Evolutionary conservation across 2,329 filamentous ascomycete species (phyloP), one percentile per base, ranked within the genome.

Genomic region (Atkinsonella texensis): DNA sequence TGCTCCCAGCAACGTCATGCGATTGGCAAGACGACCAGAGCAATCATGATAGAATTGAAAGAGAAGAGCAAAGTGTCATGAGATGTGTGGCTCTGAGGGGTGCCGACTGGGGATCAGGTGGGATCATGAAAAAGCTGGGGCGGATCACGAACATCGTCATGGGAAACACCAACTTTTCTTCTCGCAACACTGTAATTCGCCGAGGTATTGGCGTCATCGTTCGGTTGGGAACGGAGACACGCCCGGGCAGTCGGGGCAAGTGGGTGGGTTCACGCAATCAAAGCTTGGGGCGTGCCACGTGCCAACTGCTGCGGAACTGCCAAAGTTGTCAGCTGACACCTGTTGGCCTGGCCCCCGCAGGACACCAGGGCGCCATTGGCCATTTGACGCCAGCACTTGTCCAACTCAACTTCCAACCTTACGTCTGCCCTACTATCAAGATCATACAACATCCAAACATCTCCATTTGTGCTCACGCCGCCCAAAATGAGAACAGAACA

Each of bases 151-250:
- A 18, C 39, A 42, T 56, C 52, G 46, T 52, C 53, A 54, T 50
- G 46, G 52, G 49, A 55, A 28, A 53, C 40, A 31, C 11, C 10
- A 8, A 11, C 23, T 28, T 38, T 38, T 53, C 49, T 54, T 51
- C 51, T 28, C 47, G 42, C 45, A 48, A 49, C 46, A 38, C 53
- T 49, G 50, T 57, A 53, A 58, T 58, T 58, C 54, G 56, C 52
- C 53, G 55, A 55, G 54, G 54, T 43, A 17, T 47, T 45, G 53
- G 49, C 42, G 43, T 28, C 15, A 33, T 23, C 12, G 47, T 18
- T 54, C 38, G 50, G 54, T 52, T 54, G 53, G 47, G 54, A 41
- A 42, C 46, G 46, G 46, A 44, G 20, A n/a, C 11, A 41, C 46
- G n/a, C n/a, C n/a, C n/a, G 17, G 35, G 43, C n/a, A 20, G 35